phyloP scores from a whole-genome alignment of 78 protist genomes.

The Dictyostelium purpureum region DNA sequence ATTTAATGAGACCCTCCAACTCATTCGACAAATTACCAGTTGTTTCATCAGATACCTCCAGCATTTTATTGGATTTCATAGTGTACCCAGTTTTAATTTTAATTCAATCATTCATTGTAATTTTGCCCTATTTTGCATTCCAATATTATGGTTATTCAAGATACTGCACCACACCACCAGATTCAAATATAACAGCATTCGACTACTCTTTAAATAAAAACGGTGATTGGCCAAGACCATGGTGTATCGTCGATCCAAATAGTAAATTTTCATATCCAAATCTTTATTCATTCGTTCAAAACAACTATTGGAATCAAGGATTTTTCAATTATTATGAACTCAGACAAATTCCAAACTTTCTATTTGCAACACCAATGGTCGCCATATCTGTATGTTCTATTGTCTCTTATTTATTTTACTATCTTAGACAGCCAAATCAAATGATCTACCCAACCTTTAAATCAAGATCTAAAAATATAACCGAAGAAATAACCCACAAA shows the following conservation, averaged over 20 bases:
- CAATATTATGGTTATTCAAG: constrained; percentile 64
- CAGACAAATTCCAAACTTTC: constrained; percentile 74
- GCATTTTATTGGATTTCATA: background rate
- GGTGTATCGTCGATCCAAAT: too few species aligned
- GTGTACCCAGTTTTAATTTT: background rate
- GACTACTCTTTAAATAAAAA: background rate
- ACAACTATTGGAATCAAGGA: constrained; percentile 80
- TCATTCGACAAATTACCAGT: constrained; percentile 6
- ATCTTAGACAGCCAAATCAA: background rate
- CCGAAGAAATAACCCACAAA: background rate
- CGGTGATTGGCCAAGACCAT: constrained; percentile 64
- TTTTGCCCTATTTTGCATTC: constrained; percentile 37
- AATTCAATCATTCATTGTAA: constrained; percentile 8
- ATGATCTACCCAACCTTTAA: constrained; percentile 27
- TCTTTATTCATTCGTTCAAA: constrained; percentile 69
- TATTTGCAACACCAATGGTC: constrained; percentile 74
- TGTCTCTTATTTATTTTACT: background rate
- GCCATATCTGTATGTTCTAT: constrained; percentile 10
- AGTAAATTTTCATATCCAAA: background rate
- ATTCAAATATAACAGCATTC: background rate
- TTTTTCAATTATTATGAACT: constrained; percentile 68
- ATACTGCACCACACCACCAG: background rate
- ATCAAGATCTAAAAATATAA: background rate
- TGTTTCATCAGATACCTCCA: background rate
- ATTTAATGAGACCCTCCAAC: background rate